Conservation (phyloP, 2,329 filamentous ascomycete genomes). For the Mollisia scopiformis region DNA sequence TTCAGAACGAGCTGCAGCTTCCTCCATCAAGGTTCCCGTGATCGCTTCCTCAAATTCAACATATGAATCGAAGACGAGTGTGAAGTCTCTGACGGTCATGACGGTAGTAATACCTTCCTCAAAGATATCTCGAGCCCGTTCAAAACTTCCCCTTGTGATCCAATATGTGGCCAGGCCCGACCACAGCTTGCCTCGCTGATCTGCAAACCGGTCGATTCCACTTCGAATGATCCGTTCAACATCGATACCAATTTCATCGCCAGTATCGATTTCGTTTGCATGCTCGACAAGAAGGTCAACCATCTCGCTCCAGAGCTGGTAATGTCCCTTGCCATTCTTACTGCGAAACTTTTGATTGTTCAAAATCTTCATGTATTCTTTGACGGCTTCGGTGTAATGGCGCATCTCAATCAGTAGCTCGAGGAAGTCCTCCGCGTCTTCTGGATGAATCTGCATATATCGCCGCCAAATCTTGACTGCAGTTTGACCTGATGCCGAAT, state of each 20-base stretch:
- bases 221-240: conserved; percentile 92
- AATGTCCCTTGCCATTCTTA: conserved; percentile 92
- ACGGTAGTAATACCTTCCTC: conserved; percentile 97
- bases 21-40: conserved; percentile 88
- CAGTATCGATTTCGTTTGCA: conserved; percentile 82
- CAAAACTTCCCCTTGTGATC: conserved; percentile 91
- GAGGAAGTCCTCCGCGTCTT: conserved; percentile 94
- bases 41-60: conserved; percentile 97
- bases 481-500: conserved; percentile 85
- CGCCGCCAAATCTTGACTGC: conserved; percentile 92
- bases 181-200: conserved; percentile 95
- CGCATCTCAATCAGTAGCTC: conserved; percentile 81
- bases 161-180: conserved; percentile 94
- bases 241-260: conserved; percentile 80
- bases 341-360: conserved; percentile 90
- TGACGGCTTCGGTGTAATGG: conserved; percentile 88
- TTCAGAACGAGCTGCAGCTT: conserved; percentile 77
- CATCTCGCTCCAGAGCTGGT: conserved; percentile 98
- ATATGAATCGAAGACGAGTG: conserved; percentile 94
- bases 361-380: conserved; percentile 87
- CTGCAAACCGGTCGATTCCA: conserved; percentile 86
- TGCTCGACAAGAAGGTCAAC: conserved; percentile 91
- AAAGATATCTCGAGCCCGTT: conserved; percentile 88
- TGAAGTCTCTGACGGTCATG: conserved; percentile 98
- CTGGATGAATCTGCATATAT: conserved; percentile 96